Base-by-base conservation (phyloP, 257 asterid genomes). In the Solanum tacnaense region DNA sequence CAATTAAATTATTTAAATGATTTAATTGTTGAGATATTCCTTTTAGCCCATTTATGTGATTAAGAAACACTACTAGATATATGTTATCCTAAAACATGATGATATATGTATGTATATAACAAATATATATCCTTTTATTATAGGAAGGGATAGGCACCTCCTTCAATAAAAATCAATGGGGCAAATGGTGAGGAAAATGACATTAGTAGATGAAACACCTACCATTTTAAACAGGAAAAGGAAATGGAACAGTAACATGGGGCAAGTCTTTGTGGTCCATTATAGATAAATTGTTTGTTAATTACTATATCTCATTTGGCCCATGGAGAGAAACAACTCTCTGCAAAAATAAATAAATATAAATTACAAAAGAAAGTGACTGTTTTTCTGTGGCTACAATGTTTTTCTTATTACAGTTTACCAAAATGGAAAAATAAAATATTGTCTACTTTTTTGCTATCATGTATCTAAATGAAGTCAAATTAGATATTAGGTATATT, bases 121-220 rank as follows among this genome's bases (percentile, higher is more conserved):
- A 91, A 20, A 18, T 13, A 87, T 84, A 72, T 44, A 38, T 88
- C 72, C 58, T 12, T 70, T 58, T 38, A 21, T 81, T 46, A 86
- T 68, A 86, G 52, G 62, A 88, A 76, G 86, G 52, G 86, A 58
- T 60, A 89, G 65, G 20, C 41, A 72, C 83, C 31, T 39, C 52
- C 82, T 84, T 41, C 89, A 87, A 88, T 78, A 82, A 70, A 88
- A 86, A 18, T 89, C 31, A 91, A 89, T 89, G 89, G 89, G 89
- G 78, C 88, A 87, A 87, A 85, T 90, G 94, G 91, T 89, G 84
- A 36, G 67, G 94, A 91, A 88, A 91, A 91, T 78, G 93, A 91
- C 91, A 34, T 88, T n/a, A 86, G 60, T 74, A 70, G 83, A 72
- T 83, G 29, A 81, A 90, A 87, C 31, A 87, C 31, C 85, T 84